Conservation (phyloP, 2,329 filamentous ascomycete species). For the Dactylonectria estremocensis region DNA sequence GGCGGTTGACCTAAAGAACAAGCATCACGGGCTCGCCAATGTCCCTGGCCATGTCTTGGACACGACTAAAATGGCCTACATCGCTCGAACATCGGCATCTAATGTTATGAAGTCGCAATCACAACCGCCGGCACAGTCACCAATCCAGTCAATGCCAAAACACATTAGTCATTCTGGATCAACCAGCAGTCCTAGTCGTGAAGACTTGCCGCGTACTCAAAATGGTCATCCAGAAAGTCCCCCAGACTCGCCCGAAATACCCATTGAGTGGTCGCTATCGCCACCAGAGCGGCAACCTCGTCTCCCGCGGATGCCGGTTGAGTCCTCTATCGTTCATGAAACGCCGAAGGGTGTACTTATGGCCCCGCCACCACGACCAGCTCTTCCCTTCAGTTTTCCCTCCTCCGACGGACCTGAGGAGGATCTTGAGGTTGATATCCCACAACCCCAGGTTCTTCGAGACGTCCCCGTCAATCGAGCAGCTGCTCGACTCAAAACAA, state of each 20-base stretch:
- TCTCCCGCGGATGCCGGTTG: conserved; percentile 24
- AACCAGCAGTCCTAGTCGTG: neutral
- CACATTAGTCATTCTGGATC: neutral
- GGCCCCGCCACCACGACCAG: conserved; percentile 31
- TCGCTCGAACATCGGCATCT: conserved; percentile 15
- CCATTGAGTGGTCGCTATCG: conserved; percentile 26
- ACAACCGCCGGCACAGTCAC: conserved; percentile 17
- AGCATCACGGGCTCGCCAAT: conserved; percentile 47
- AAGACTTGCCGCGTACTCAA: conserved; percentile 1
- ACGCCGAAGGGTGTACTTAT: conserved; percentile 41
- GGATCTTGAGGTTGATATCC: conserved; percentile 56
- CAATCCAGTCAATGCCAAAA: conserved; percentile 28
- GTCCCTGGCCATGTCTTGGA: conserved; percentile 57
- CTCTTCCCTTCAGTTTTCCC: conserved; percentile 26
- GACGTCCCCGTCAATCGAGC: conserved; percentile 46
- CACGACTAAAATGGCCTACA: conserved; percentile 47
- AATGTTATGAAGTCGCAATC: neutral
- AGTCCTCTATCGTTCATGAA: conserved; percentile 45
- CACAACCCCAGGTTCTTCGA: conserved; percentile 44
- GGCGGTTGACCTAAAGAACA: conserved; percentile 49
- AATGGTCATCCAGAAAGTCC: conserved; percentile 6
- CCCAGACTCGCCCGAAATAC: conserved; percentile 12
- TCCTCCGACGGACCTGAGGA: conserved; percentile 50
- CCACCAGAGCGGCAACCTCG: conserved; percentile 23
- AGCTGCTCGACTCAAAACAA: conserved; percentile 36